These are phyloP conservation scores for Pichia paraexigua DNA, from an alignment of 805 yeast species.

Conservation along the genomic window DNA sequence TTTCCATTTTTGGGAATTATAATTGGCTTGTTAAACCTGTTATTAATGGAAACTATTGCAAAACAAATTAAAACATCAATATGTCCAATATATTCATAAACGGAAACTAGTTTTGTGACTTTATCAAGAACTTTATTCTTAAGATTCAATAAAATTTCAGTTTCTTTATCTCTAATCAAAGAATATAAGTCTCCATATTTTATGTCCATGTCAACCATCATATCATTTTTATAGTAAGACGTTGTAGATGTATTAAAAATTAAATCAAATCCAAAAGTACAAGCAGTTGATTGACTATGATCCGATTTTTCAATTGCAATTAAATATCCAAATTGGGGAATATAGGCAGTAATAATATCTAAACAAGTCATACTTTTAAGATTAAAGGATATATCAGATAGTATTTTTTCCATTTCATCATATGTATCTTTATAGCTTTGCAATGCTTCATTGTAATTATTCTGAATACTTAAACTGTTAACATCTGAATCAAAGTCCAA, in stretches of 20 bases:
- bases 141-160: slow-evolving; percentile 31
- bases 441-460: slow-evolving; percentile 24
- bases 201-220: slow-evolving; percentile 28
- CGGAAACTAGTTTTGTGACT: slow-evolving; percentile 10
- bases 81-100: slow-evolving; percentile 25
- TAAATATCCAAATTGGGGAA: slow-evolving; percentile 40
- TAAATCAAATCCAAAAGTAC: slow-evolving; percentile 24
- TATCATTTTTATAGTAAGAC: slow-evolving; percentile 30
- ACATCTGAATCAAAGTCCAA: slow-evolving; percentile 32
- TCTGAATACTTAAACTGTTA: slow-evolving; percentile 22
- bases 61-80: slow-evolving; percentile 33
- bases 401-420: slow-evolving; percentile 26
- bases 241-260: slow-evolving; percentile 32
- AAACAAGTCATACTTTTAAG: slow-evolving; percentile 3
- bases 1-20: slow-evolving; percentile 19
- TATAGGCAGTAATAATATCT: slow-evolving; percentile 27
- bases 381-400: slow-evolving; percentile 20
- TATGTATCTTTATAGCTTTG: slow-evolving; percentile 23
- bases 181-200: slow-evolving; percentile 36
- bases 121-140: slow-evolving; percentile 20
- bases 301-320: slow-evolving; percentile 21
- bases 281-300: neutral
- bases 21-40: slow-evolving; percentile 28
- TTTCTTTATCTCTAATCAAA: slow-evolving; percentile 32
- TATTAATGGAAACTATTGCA: slow-evolving; percentile 24